These are phyloP conservation scores for Sporothrix brasiliensis DNA, from an alignment of 2,329 filamentous ascomycete species.

Conservation along the genomic window DNA sequence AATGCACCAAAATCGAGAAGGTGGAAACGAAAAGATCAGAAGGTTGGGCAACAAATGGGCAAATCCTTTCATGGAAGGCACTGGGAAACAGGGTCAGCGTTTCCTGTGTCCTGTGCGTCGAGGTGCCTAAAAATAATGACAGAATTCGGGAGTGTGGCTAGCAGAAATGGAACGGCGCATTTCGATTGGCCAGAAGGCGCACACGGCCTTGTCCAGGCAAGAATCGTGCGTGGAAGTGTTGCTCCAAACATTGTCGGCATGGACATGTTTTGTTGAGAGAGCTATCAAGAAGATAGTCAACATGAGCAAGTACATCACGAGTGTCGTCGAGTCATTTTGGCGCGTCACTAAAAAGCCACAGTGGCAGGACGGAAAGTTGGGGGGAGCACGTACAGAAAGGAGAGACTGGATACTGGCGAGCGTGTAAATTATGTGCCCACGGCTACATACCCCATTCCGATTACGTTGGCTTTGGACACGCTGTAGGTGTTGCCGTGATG, in stretches of 20 bases:
- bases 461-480: not conserved
- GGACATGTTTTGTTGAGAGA: slow-evolving; percentile 5
- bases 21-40: not conserved
- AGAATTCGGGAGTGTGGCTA: not conserved
- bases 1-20: slow-evolving; percentile 18
- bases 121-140: not conserved
- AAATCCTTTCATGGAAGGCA: not conserved
- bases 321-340: not conserved
- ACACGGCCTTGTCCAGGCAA: not conserved
- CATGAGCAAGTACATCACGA: too few relatives aligned
- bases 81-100: not conserved
- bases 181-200: slow-evolving; percentile 5
- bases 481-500: not conserved
- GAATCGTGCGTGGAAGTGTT: not conserved
- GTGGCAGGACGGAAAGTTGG: not conserved
- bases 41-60: not conserved
- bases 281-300: not conserved
- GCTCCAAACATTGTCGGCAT: slow-evolving; percentile 3
- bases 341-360: too few relatives aligned
- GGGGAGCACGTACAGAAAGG: not conserved
- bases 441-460: not conserved
- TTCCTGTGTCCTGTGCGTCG: not conserved
- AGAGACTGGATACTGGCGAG: not conserved
- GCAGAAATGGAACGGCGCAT: not conserved
- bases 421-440: slow-evolving; percentile 6